These are phyloP conservation scores for Saraca asoca DNA, from an alignment of 331 rosid species.

Conservation along the genomic window DNA sequence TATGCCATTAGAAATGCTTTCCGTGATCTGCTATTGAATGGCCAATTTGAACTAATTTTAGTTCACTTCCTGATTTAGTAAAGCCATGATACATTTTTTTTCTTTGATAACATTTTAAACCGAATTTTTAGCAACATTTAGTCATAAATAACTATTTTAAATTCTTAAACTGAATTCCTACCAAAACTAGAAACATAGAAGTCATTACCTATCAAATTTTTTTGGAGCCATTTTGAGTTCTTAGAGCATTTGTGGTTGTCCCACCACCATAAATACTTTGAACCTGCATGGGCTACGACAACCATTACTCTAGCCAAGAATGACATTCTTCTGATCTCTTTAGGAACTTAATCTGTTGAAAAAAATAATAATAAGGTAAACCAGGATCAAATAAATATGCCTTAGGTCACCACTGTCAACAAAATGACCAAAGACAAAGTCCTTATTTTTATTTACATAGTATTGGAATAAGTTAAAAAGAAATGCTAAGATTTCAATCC, in stretches of 20 bases:
- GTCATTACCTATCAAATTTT: conserved; percentile 77
- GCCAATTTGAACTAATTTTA: too few species aligned
- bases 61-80: too few species aligned
- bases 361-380: conserved; percentile 34
- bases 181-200: conserved; percentile 9
- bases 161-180: conserved; percentile 24
- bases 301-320: conserved; percentile 55
- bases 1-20: too few species aligned
- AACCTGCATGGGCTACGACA: conserved; percentile 45
- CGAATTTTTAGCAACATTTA: too few species aligned
- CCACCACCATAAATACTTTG: conserved; percentile 99
- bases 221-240: conserved; percentile 98
- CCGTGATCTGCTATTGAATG: too few species aligned
- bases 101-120: too few species aligned
- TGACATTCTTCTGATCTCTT: conserved; percentile 36
- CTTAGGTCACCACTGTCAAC: conserved; percentile 42
- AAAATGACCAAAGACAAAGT: conserved; percentile 26
- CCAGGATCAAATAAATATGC: conserved; percentile 25
- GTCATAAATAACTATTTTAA: conserved; percentile 14
- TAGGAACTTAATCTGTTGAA: conserved; percentile 12
- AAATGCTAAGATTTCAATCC: conserved; percentile 26
- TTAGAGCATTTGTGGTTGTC: conserved; percentile 96
- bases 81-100: too few species aligned
- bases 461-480: conserved; percentile 33
- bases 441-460: conserved; percentile 34